Evolutionary conservation across 805 yeast genomes (phyloP), one percentile per base, ranked within the genome.

Genomic region (Ogataea nakhonphanomensis): DNA sequence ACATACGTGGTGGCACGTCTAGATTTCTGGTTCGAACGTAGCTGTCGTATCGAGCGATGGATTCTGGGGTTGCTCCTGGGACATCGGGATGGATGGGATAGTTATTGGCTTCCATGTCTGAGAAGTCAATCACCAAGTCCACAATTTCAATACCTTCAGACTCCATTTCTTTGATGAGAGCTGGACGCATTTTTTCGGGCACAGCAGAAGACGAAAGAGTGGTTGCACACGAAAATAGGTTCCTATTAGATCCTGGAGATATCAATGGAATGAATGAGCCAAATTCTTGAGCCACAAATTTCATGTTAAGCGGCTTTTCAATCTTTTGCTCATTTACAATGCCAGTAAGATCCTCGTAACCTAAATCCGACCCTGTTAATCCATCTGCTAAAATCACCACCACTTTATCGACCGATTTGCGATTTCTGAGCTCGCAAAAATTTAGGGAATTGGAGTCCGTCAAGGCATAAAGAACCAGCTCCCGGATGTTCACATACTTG

Each of bases 361-460:
- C 72, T 49, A 79, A 75, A 44, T 74, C 73, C 3, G 58, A 51
- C 2, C 66, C 57, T 10, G 69, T 64, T 9, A 89, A 57, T 0
- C 95, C 95, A 0, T 93, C 87, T 4, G 78, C 73, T 37, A 79
- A 64, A 4, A 85, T 58, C 17, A 78, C 63, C 0, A 84, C 78
- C 2, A 81, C 71, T 43, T 75, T 77, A n/a, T 68, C 57, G 2
- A 85, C 64, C 3, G 67, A 59, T 14, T 57, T 51, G 34, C 75
- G 63, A 47, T 82, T 79, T 2, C 54, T 62, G 5, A 84, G 50
- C 12, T 64, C 59, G n/a, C 74, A 49, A 78, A 79, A 78, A 9
- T 59, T 57, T 1, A 82, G 81, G 1, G 59, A 59, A 33, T 67
- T 59, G 5, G 63, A 65, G 24, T 68, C 73, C 7, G 69, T 61